phyloP scores from a whole-genome alignment of 2,329 filamentous ascomycete species.

The Didymella segeticola region DNA sequence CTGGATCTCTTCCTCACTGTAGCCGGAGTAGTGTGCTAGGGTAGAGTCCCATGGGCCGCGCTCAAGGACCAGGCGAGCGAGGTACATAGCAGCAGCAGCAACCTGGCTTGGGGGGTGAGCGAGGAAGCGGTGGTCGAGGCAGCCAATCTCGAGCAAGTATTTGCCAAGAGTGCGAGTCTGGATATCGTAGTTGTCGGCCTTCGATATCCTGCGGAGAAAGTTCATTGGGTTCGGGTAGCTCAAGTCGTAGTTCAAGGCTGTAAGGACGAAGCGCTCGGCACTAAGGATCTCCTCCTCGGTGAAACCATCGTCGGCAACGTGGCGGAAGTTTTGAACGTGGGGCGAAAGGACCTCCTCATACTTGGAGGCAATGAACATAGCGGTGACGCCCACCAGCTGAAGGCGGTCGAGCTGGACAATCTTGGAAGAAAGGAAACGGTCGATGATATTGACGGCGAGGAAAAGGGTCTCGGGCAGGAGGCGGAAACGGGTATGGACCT shows the following conservation, averaged over 20 bases:
- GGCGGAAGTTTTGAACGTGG: constrained; percentile 95
- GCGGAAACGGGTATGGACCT: constrained; percentile 96
- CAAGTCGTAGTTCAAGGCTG: constrained; percentile 91
- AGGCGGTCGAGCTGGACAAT: constrained; percentile 95
- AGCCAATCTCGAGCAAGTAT: constrained; percentile 96
- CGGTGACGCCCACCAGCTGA: constrained; percentile 94
- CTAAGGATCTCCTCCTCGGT: constrained; percentile 93
- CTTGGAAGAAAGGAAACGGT: constrained; percentile 94
- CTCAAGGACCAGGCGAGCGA: constrained; percentile 87
- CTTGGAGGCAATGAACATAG: constrained; percentile 99
- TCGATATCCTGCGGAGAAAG: constrained; percentile 97
- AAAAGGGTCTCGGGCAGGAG: constrained; percentile 95
- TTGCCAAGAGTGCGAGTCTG: constrained; percentile 96
- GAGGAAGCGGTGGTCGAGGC: constrained; percentile 95
- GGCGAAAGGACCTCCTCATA: constrained; percentile 98
- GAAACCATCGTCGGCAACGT: constrained; percentile 96
- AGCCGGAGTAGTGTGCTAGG: constrained; percentile 88
- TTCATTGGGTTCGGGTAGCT: constrained; percentile 99
- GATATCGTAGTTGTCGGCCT: constrained; percentile 99
- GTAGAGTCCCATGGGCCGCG: constrained; percentile 92
- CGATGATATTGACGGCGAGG: constrained; percentile 96
- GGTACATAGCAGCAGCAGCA: constrained; percentile 92
- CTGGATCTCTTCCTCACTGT: constrained; percentile 89
- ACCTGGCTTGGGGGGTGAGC: constrained; percentile 86
- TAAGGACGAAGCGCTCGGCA: constrained; percentile 93